phyloP scores from a whole-genome alignment of 2,329 filamentous ascomycete species.

The Huntiella decipiens region DNA sequence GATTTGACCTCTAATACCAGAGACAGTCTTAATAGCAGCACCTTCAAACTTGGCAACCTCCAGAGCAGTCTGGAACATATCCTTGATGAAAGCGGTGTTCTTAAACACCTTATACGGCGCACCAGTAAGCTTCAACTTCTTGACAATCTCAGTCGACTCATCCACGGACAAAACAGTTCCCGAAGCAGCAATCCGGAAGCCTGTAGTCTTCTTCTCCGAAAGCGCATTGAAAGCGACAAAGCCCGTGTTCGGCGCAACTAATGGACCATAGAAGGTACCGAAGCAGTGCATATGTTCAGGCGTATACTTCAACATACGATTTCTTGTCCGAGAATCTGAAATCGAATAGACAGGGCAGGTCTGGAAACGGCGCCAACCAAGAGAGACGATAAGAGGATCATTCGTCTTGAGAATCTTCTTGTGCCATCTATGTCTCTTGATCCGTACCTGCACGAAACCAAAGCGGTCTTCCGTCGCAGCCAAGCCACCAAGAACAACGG shows the following conservation, averaged over 20 bases:
- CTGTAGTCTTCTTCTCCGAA: conserved; percentile 54
- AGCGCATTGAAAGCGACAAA: conserved; percentile 90
- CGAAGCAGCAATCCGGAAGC: conserved; percentile 86
- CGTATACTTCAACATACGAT: conserved; percentile 97
- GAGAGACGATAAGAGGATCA: conserved; percentile 88
- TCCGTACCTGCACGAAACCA: conserved; percentile 84
- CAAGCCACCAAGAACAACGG: conserved; percentile 79
- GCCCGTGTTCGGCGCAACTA: conserved; percentile 87
- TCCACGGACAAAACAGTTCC: conserved; percentile 89
- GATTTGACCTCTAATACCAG: conserved; percentile 88
- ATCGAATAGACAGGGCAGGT: conserved; percentile 85
- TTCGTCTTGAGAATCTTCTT: conserved; percentile 98
- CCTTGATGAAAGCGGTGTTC: conserved; percentile 95
- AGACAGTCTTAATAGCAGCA: conserved; percentile 87
- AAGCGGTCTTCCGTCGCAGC: conserved; percentile 88
- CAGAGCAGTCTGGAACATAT: conserved; percentile 87
- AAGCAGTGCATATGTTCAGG: conserved; percentile 99
- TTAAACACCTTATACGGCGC: conserved; percentile 96
- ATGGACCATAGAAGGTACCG: conserved; percentile 82
- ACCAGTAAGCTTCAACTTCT: conserved; percentile 95
- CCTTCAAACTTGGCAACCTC: conserved; percentile 98
- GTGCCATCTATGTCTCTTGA: conserved; percentile 97
- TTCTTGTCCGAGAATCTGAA: conserved; percentile 78
- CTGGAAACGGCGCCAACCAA: conserved; percentile 93
- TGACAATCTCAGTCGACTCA: conserved; percentile 91